Conservation (phyloP, 495 filamentous ascomycete genomes). For the Letharia lupina region DNA sequence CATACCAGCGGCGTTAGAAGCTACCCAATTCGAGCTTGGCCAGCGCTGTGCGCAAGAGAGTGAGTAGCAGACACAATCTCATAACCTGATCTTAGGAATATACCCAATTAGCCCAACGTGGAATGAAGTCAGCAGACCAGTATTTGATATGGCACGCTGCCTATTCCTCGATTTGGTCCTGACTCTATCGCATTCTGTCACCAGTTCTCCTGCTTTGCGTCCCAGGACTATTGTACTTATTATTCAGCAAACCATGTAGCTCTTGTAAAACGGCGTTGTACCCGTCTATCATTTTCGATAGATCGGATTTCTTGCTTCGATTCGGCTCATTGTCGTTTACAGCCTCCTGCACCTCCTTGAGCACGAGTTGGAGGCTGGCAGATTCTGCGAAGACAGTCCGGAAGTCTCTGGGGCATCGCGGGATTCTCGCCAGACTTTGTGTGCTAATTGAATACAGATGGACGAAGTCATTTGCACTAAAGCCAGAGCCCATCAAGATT, state of each 20-base stretch:
- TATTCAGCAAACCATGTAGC: not conserved
- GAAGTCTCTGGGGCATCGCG: slow-evolving; percentile 4
- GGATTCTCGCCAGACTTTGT: not conserved
- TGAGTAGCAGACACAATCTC: no score
- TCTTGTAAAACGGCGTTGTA: not conserved
- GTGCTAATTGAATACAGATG: not conserved
- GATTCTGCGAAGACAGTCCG: not conserved
- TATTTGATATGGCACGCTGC: not conserved
- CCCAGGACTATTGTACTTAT: not conserved
- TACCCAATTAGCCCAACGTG: not conserved
- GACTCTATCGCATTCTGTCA: not conserved
- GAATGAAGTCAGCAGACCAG: not conserved
- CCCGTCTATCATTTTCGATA: not conserved
- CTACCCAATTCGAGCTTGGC: no score
- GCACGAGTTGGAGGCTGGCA: not conserved
- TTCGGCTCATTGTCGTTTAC: not conserved
- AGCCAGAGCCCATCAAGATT: no score
- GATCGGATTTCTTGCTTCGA: not conserved
- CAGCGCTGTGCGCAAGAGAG: no score
- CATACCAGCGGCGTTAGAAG: no score
- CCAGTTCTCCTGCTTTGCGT: not conserved
- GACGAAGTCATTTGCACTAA: not conserved
- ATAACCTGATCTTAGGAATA: not conserved
- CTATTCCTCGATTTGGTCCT: not conserved
- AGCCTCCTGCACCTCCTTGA: not conserved